Evolutionary conservation across 352 stramenopile species (phyloP), one percentile per base, ranked within the genome.

Genomic region (Globisporangium megalacanthum): DNA sequence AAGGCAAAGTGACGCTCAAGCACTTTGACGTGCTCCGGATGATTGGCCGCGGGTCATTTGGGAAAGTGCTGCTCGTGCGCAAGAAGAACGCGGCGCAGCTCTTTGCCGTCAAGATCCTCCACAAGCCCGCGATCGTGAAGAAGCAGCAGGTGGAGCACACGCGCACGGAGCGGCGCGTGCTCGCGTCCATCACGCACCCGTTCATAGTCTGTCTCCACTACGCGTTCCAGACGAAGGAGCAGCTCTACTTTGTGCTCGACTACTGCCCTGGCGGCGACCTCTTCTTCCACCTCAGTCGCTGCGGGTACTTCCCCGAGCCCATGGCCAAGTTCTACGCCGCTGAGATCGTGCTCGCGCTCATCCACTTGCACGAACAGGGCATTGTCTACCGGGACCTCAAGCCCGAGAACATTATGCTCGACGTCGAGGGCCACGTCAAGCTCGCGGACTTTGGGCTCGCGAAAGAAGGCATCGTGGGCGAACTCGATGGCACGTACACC

Each of bases 1-100:
- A 59, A 49, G 49, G 53, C 35, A 90, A 91, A 67, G 71, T 94
- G 20, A 89, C 83, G 15, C 70, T 96, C n/a, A 75, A 86, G 58
- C 75, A 95, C 55, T 97, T 97, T 62, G 83, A 96, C 53, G 73
- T 95, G 58, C 54, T 96, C 42, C 81, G 88, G n/a, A 91, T 97
- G 70, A 88, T 98, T 37, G 93, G 93, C 49, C 91, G 93, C 55
- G 93, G 93, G 3, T 93, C 77, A 19, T 98, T 98, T 46, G 93
- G 93, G 42, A 97, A 97, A 77, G 94, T 97, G 4, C 62, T 97
- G 49, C 65, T 94, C n/a, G 82, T 89, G 49, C 74, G 83, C 48
- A 90, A 91, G 64, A 92, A 94, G 69, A 57, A 86, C 36, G 71
- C 77, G 44, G 79, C 69, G 19, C 73, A 94, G 56, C 63, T 94